Conservation (phyloP, 345 rosid genomes). For the Linum lewisii region DNA sequence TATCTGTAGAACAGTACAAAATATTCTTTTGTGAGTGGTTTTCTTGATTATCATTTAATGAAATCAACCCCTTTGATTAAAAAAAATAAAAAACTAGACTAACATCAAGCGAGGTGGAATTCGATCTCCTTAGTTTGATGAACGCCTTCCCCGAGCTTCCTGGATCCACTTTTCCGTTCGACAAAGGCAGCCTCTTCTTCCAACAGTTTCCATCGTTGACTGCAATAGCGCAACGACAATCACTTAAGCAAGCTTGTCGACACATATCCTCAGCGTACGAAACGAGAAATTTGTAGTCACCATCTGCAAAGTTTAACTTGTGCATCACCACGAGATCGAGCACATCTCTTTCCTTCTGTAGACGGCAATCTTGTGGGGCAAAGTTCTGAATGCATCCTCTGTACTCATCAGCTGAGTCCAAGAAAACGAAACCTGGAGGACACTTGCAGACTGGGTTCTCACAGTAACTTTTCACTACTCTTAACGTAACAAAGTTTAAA, state of each 20-base stretch:
- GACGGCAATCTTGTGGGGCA: neutral
- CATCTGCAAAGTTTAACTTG: neutral
- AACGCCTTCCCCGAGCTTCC: neutral
- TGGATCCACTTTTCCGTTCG: neutral
- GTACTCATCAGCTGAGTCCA: conserved; percentile 1
- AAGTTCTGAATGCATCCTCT: conserved; percentile 13
- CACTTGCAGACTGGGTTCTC: conserved; percentile 14
- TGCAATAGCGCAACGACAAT: conserved; percentile 2
- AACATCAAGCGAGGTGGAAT: neutral
- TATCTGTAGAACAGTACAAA: too few relatives aligned
- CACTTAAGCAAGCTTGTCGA: conserved; percentile 5
- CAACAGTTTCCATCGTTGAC: neutral
- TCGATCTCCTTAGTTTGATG: neutral
- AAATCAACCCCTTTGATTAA: too few relatives aligned
- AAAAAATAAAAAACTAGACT: too few relatives aligned
- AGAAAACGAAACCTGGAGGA: conserved; percentile 14
- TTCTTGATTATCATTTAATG: too few relatives aligned
- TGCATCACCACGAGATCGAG: neutral
- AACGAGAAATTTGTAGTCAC: neutral
- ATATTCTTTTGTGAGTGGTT: too few relatives aligned
- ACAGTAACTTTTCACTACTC: too few relatives aligned
- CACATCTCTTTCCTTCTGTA: neutral
- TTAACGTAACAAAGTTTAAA: too few relatives aligned
- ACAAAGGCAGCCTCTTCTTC: conserved; percentile 6
- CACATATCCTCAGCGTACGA: conserved; percentile 1